A percentile compares a stretch with the other conserved stretches of the same genome.
These are phyloP conservation scores for Myriosclerotinia scirpicola DNA, from an alignment of 2,329 filamentous ascomycete species.

Conservation along the genomic window DNA sequence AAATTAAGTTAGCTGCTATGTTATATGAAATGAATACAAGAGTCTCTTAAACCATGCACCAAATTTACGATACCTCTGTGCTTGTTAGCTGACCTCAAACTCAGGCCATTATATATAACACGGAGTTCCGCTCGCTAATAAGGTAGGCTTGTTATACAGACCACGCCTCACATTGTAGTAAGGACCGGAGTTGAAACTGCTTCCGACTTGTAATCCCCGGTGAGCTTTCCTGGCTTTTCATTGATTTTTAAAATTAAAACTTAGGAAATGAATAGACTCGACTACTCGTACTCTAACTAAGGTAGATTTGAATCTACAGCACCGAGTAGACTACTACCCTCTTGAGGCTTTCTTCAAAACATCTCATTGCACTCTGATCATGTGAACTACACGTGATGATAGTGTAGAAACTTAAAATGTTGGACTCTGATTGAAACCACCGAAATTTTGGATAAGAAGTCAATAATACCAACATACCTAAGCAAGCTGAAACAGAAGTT, in stretches of 20 bases:
- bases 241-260: not conserved
- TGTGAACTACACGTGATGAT: not conserved
- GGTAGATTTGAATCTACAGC: not conserved
- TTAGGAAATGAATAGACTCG: not conserved
- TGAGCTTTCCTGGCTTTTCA: not conserved
- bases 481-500: conserved; percentile 44
- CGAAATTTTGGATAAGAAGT: no score
- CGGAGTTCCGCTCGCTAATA: not conserved
- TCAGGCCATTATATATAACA: not conserved
- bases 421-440: not conserved
- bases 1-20: not conserved
- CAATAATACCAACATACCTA: conserved; percentile 17
- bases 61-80: not conserved
- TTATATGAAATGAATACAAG: not conserved
- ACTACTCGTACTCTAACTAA: not conserved
- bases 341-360: not conserved
- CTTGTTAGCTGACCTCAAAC: no score
- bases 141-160: not conserved
- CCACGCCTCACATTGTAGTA: not conserved
- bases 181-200: not conserved
- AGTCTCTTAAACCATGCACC: not conserved
- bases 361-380: not conserved
- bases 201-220: not conserved
- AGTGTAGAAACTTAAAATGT: not conserved
- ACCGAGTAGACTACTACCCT: not conserved